A percentile compares a stretch with the other conserved stretches of the same genome.
Evolutionary conservation across 2,329 filamentous ascomycete species (phyloP).

Genomic region (Calonectria hongkongensis): DNA sequence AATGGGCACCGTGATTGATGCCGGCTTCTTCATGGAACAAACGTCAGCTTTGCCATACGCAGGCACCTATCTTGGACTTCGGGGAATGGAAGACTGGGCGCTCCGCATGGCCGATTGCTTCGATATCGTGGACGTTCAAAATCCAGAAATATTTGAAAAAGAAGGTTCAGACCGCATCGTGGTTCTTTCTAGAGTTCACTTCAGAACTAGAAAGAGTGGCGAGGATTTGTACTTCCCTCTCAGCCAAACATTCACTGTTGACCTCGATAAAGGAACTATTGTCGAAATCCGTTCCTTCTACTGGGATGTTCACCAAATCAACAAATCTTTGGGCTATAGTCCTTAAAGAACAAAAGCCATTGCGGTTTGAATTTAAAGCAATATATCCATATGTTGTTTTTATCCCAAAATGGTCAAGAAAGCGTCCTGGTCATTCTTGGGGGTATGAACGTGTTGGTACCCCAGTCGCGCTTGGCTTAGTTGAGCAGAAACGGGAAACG

Average conservation of each 20-base stretch:
- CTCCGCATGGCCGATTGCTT: constrained; percentile 55
- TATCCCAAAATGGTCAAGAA: no score
- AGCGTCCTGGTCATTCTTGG: no score
- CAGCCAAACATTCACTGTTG: constrained; percentile 57
- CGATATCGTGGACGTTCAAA: constrained; percentile 56
- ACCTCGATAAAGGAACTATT: constrained; percentile 57
- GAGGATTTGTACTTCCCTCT: constrained; percentile 55
- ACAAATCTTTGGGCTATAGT: constrained; percentile 47
- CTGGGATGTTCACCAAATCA: constrained; percentile 58
- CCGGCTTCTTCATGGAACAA: constrained; percentile 55
- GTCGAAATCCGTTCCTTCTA: constrained; percentile 59
- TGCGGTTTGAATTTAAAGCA: no score
- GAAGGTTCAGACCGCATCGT: constrained; percentile 55
- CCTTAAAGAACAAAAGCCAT: constrained; percentile 14
- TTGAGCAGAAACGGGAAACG: no score
- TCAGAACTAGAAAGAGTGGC: constrained; percentile 57
- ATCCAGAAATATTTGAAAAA: constrained; percentile 57
- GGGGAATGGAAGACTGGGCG: constrained; percentile 58
- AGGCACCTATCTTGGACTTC: constrained; percentile 55
- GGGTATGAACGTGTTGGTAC: no score
- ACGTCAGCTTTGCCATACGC: constrained; percentile 59
- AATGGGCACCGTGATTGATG: constrained; percentile 55
- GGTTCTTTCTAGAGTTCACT: constrained; percentile 52
- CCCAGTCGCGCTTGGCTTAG: no score
- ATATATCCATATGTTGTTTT: no score